phyloP scores from a whole-genome alignment of 2,329 filamentous ascomycete species.

The Camptophora hylomeconis region DNA sequence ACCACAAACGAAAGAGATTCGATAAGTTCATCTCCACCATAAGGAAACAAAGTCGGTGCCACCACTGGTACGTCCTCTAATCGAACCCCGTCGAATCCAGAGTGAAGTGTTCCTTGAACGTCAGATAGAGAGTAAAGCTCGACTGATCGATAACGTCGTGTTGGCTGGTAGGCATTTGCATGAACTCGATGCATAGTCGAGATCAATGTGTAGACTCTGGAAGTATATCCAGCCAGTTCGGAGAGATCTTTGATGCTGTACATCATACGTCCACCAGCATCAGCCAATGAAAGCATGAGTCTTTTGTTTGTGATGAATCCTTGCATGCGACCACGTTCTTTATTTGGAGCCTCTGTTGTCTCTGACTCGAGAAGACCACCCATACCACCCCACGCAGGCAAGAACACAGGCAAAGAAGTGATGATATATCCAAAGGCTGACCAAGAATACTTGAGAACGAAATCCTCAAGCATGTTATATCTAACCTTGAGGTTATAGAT shows the following conservation, averaged over 20 bases:
- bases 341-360: constrained; percentile 31
- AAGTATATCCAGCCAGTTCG: constrained; percentile 90
- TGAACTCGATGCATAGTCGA: constrained; percentile 89
- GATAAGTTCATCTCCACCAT: constrained; percentile 81
- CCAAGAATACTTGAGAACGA: constrained; percentile 97
- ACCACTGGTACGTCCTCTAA: constrained; percentile 89
- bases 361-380: constrained; percentile 11
- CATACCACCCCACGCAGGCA: constrained; percentile 84
- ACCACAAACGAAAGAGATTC: constrained; percentile 83
- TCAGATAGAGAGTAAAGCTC: constrained; percentile 85
- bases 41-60: constrained; percentile 75
- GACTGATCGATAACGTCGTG: constrained; percentile 36
- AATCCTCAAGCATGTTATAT: constrained; percentile 98
- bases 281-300: constrained; percentile 91
- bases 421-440: constrained; percentile 93
- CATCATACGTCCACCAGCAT: constrained; percentile 97
- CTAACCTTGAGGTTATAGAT: constrained; percentile 97
- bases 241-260: constrained; percentile 98
- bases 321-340: constrained; percentile 83
- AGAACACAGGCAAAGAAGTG: constrained; percentile 82
- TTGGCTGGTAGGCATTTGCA: constrained; percentile 64
- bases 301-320: constrained; percentile 99
- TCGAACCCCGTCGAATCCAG: constrained; percentile 86
- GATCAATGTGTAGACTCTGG: constrained; percentile 87
- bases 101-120: constrained; percentile 84